Evolutionary conservation across 2,329 filamentous ascomycete genomes (phyloP), one percentile per base, ranked within the genome.

Genomic region (Aspergillus piperis): DNA sequence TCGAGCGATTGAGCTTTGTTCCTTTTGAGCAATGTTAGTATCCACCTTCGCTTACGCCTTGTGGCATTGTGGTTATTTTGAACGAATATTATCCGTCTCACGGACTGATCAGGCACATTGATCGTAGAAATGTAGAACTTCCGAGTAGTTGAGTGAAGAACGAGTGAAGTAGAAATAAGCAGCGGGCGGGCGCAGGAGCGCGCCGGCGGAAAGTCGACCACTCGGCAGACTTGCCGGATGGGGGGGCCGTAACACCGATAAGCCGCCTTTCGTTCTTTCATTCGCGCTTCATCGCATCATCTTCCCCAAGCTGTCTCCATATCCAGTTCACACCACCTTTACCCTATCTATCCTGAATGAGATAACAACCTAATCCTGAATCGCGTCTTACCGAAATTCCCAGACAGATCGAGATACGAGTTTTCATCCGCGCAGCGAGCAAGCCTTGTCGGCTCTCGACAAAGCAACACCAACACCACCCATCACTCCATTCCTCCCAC

Each of bases 161-260:
- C 6, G 3, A 50, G 25, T 42, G 44, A 42, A 21, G 38, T 54
- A 44, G 38, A 52, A 51, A 32, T 23, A 58, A 32, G 47, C 38
- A 51, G 27, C 50, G 47, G 56, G 23, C 25, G n/a, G 41, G 17
- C 8, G 41, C 32, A 36, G 32, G 32, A 36, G 19, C 41, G 41
- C 41, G 44, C 21, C 44, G 44, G 44, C 15, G 47, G 47, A 50
- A 21, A 30, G 47, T 50, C 47, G 47, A 27, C 47, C 47, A 50
- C 47, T 59, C 50, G 57, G 57, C 41, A 54, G 57, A 59, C 50
- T 27, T 59, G 57, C 57, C 57, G 51, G 51, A 59, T 48, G 30
- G 50, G 55, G 23, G 23, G 25, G 53, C 36, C 39, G 53, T 42
- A 44, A 32, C 53, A 42, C 52, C 41, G 53, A 55, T 55, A 55